Percentiles rank a stretch among this genome's conserved stretches.
Conservation (phyloP, 176 grass and related monocot species). For the Bolboschoenus planiculmis region DNA sequence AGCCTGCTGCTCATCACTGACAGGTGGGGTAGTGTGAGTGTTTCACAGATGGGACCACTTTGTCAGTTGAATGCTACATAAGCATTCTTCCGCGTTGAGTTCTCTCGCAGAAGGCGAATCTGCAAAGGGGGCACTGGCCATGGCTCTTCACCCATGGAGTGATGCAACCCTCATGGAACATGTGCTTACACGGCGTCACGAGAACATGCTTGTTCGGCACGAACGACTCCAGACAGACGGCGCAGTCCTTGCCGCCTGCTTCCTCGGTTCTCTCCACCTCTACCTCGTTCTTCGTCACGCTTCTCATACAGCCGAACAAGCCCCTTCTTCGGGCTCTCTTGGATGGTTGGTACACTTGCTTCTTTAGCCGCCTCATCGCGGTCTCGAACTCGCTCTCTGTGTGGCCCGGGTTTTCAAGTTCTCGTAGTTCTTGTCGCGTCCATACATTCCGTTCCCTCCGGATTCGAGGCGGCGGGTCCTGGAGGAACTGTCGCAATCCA, state of each 20-base stretch:
- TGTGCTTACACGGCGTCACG: constrained; percentile 63
- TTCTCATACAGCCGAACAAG: constrained; percentile 19
- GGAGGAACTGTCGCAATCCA: constrained; percentile 26
- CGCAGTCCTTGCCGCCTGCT: constrained; percentile 22
- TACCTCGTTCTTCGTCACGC: background rate
- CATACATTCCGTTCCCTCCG: constrained; percentile 33
- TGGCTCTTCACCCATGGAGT: constrained; percentile 55
- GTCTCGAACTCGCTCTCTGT: constrained; percentile 37
- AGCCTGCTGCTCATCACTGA: too few species aligned
- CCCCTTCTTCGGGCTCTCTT: constrained; percentile 28
- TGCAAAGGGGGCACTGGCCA: constrained; percentile 46
- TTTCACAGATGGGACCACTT: too few species aligned
- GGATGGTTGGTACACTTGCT: constrained; percentile 22
- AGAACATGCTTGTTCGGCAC: constrained; percentile 21
- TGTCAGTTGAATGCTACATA: too few species aligned
- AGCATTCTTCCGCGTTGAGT: background rate
- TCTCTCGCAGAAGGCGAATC: constrained; percentile 32
- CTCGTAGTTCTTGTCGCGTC: background rate
- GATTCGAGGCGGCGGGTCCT: constrained; percentile 39
- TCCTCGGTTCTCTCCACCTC: background rate
- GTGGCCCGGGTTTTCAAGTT: constrained; percentile 19
- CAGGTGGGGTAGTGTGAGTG: too few species aligned
- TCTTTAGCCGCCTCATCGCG: constrained; percentile 36
- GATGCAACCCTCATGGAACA: constrained; percentile 53
- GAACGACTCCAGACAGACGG: constrained; percentile 41